Evolutionary conservation across 352 stramenopile genomes (phyloP).

Genomic region (Stramenopiles sp.): DNA sequence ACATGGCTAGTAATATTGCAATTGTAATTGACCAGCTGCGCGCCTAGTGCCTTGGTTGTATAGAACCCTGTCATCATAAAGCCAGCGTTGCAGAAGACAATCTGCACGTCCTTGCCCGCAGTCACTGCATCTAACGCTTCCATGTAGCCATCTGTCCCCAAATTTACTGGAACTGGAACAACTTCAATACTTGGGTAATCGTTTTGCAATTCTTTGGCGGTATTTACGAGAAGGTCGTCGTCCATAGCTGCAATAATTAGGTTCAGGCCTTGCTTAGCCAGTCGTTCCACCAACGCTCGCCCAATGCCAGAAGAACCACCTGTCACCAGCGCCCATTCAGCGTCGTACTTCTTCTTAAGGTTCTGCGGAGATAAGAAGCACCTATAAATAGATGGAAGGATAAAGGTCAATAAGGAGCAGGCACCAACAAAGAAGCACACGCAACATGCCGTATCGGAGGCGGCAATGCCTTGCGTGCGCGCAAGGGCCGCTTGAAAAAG

Average conservation of each 20-base stretch:
- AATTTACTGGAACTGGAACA: background rate
- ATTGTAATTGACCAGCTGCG: constrained; percentile 55
- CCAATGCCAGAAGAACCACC: constrained; percentile 58
- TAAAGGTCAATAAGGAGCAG: too few relatives aligned
- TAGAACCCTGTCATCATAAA: constrained; percentile 73
- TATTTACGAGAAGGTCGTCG: constrained; percentile 48
- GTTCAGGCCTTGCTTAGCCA: constrained; percentile 57
- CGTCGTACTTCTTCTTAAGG: constrained; percentile 66
- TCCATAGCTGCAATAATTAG: constrained; percentile 55
- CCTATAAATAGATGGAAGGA: too few relatives aligned
- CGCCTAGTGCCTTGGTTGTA: constrained; percentile 42
- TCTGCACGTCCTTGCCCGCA: constrained; percentile 47
- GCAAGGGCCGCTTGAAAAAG: too few relatives aligned
- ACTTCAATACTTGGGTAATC: constrained; percentile 30
- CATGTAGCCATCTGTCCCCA: background rate
- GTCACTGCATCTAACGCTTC: constrained; percentile 28
- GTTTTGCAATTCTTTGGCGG: constrained; percentile 38
- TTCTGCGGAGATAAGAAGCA: too few relatives aligned
- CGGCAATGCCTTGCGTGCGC: too few relatives aligned
- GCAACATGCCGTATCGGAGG: too few relatives aligned
- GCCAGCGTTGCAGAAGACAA: constrained; percentile 72
- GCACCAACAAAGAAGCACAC: too few relatives aligned
- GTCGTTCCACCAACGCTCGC: constrained; percentile 40
- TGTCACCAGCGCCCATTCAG: constrained; percentile 54
- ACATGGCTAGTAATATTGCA: constrained; percentile 41